A percentile compares a stretch with the other conserved stretches of the same genome.
These are phyloP conservation scores for Colletotrichum limetticola DNA, from an alignment of 2,329 filamentous ascomycete genomes.

Conservation along the genomic window DNA sequence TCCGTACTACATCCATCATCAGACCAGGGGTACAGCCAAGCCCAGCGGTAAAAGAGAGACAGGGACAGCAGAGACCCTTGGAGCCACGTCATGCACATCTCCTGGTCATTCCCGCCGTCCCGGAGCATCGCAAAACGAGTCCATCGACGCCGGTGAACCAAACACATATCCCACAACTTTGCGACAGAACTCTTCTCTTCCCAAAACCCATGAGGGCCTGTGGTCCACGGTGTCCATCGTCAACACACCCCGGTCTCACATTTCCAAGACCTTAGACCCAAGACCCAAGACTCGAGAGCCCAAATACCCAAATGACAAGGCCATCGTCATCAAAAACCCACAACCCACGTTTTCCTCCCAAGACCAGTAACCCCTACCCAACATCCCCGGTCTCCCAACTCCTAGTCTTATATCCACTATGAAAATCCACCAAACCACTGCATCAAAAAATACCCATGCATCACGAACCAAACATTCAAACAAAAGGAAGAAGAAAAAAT, in stretches of 20 bases:
- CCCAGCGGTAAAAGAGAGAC: neutral
- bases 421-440: conserved; percentile 1
- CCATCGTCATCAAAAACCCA: conserved; percentile 21
- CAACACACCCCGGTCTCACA: neutral
- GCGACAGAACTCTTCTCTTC: neutral
- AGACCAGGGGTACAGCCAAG: neutral
- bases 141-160: neutral
- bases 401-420: neutral
- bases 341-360: conserved; percentile 23
- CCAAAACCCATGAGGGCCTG: neutral
- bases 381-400: neutral
- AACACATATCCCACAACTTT: conserved; percentile 4
- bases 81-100: conserved; percentile 4
- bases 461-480: neutral
- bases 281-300: too few species aligned
- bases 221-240: neutral
- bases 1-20: neutral
- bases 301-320: conserved; percentile 18
- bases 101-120: neutral
- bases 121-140: neutral
- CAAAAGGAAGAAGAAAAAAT: neutral
- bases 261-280: neutral
- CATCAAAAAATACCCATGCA: neutral
- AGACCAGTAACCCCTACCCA: neutral
- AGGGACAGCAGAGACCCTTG: neutral